Base-by-base conservation (phyloP, 1,139 yeast species). In the Sugiyamaella xylanicola region DNA sequence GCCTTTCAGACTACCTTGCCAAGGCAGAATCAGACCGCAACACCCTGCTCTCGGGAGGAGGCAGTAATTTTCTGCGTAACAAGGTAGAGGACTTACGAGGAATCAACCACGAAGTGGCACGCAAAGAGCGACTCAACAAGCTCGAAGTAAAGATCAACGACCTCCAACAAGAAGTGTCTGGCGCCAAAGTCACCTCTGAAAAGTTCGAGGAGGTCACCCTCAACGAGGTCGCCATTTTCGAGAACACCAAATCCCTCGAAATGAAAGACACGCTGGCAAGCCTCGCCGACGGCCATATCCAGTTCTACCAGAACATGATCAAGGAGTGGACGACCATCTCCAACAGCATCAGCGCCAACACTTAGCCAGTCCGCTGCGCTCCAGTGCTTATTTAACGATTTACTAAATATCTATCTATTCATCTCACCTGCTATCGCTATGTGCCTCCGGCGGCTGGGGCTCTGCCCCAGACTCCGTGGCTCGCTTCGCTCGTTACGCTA, bases 141-240 rank as follows among this genome's bases (percentile, higher is more conserved):
- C 72, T 82, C 27, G 83, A 81, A 59, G 67, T 72, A 27, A 88
- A 86, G 66, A 86, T 89, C 51, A 77, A 77, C 20, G 74, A 77
- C 21, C 83, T 89, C 57, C 80, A 75, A 13, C 68, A 68, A 13
- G 89, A 84, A 59, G 78, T 84, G 47, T 83, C 83, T 21, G 78
- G 82, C 53, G 89, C 95, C 13, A 85, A 84, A 65, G 77, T 82
- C 62, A 83, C 89, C 7, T 86, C 89, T 40, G 86, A 85, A 61
- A 85, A 84, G 56, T 85, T 82, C 66, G 91, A 86, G 62, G 79
- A 77, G 54, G 84, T 83, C 59, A 79, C 86, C 0, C 63, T 83
- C 46, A 79, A 80, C 57, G 99, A 93, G 68, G 87, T 89, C 61
- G 84, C 86, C 5, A 81, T 86, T 61, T 92, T 95, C 78, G 96